Conservation (phyloP, 768 basidiomycete species). For the Harrya chromipes region DNA sequence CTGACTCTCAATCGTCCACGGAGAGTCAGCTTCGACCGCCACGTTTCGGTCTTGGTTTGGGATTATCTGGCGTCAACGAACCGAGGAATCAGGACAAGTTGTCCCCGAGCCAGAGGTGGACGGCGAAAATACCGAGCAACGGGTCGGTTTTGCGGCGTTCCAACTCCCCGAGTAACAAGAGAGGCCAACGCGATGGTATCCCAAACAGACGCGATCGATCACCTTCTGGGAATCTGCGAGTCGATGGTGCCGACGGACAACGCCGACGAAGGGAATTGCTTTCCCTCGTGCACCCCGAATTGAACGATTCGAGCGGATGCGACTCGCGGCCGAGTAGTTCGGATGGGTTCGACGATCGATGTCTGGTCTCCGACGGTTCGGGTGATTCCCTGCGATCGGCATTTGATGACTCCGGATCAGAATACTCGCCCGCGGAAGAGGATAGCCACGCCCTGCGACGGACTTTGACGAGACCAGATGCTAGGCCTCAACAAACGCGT, state of each 20-base stretch:
- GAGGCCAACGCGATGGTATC: constrained; percentile 4
- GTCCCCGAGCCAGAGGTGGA: constrained; percentile 15
- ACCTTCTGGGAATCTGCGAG: constrained; percentile 1
- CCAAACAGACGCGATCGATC: constrained; percentile 15
- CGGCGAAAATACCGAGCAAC: constrained; percentile 5
- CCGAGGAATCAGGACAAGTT: constrained; percentile 9
- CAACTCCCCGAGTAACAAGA: constrained; percentile 9
- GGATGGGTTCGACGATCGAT: constrained; percentile 12
- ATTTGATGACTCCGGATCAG: constrained; percentile 29
- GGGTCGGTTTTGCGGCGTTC: constrained; percentile 3
- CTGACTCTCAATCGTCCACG: constrained; percentile 22
- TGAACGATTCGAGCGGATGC: constrained; percentile 13
- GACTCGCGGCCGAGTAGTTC: constrained; percentile 20
- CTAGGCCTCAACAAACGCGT: constrained; percentile 10
- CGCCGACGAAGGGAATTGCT: constrained; percentile 22
- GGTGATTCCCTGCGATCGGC: constrained; percentile 20
- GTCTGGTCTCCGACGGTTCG: constrained; percentile 15
- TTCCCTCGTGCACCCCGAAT: constrained; percentile 1
- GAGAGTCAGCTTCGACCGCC: constrained; percentile 22
- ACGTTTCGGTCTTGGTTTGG: constrained; percentile 31
- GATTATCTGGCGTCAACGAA: constrained; percentile 16
- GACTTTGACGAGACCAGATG: constrained; percentile 1
- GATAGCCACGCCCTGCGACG: background rate
- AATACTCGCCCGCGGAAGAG: constrained; percentile 31
- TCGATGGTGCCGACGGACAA: constrained; percentile 9